Conservation (phyloP, 1,284 basidiomycete species). For the Cryptococcus amylolentus region DNA sequence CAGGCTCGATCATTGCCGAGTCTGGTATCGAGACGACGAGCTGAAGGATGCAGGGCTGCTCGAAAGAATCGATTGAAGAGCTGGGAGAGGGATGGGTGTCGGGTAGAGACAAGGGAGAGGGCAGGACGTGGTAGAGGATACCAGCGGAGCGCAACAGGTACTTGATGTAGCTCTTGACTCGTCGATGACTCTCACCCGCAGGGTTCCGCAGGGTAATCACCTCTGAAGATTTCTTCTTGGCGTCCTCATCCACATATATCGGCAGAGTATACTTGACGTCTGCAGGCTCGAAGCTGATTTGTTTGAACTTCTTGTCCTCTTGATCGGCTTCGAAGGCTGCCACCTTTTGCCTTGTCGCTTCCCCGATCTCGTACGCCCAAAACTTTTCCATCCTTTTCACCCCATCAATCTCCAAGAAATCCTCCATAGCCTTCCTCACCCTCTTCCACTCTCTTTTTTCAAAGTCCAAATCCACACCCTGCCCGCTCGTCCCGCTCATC, state of each 20-base stretch:
- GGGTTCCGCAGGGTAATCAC: slow-evolving; percentile 46
- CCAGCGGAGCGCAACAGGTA: slow-evolving; percentile 55
- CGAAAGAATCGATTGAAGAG: background rate
- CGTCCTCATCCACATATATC: slow-evolving; percentile 28
- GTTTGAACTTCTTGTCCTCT: slow-evolving; percentile 50
- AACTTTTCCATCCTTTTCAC: slow-evolving; percentile 52
- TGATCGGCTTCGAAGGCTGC: slow-evolving; percentile 16
- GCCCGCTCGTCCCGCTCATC: background rate
- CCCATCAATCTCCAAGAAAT: slow-evolving; percentile 53
- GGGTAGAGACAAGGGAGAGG: slow-evolving; percentile 5
- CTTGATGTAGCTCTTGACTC: slow-evolving; percentile 50
- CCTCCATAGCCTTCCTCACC: slow-evolving; percentile 49
- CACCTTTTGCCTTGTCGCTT: slow-evolving; percentile 24
- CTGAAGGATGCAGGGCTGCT: slow-evolving; percentile 21
- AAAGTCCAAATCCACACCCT: slow-evolving; percentile 18
- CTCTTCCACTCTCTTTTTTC: slow-evolving; percentile 34
- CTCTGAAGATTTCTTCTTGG: background rate
- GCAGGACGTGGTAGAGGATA: slow-evolving; percentile 54
- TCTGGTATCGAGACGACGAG: slow-evolving; percentile 29
- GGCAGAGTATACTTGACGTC: slow-evolving; percentile 53
- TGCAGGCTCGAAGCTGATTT: slow-evolving; percentile 52
- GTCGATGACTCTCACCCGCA: slow-evolving; percentile 37
- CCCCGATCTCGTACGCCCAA: slow-evolving; percentile 40
- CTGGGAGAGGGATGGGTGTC: background rate
- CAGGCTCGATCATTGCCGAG: background rate